A percentile compares a stretch with the other conserved stretches of the same genome.
These are phyloP conservation scores for Neoarthrinium moseri DNA, from an alignment of 2,329 filamentous ascomycete species.

Conservation along the genomic window DNA sequence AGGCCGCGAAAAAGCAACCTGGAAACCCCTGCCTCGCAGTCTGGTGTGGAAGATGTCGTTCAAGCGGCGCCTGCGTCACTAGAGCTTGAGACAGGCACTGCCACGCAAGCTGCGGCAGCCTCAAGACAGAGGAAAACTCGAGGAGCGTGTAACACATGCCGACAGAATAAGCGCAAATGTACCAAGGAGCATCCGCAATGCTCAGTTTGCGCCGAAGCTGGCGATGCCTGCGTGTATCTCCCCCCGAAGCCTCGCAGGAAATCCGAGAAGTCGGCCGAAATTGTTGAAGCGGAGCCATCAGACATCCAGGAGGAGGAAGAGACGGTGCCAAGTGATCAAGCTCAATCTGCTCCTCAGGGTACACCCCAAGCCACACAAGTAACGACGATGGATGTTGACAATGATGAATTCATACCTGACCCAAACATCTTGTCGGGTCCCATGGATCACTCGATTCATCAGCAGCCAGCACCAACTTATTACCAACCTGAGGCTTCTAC, in stretches of 20 bases:
- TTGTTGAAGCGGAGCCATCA: conserved; percentile 17
- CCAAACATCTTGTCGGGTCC: conserved; percentile 27
- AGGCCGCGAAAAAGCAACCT: conserved; percentile 24
- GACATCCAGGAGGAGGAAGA: conserved; percentile 19
- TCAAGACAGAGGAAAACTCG: conserved; percentile 26
- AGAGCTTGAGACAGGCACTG: neutral
- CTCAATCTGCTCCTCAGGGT: conserved; percentile 1
- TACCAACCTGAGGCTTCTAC: conserved; percentile 1
- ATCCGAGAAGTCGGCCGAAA: conserved; percentile 19
- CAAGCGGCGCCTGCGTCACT: neutral
- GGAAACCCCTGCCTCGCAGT: conserved; percentile 12
- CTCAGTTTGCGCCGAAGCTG: conserved; percentile 23
- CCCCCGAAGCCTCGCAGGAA: conserved; percentile 26
- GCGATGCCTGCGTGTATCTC: conserved; percentile 26
- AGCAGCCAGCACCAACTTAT: neutral
- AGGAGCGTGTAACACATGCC: conserved; percentile 32
- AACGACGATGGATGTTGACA: conserved; percentile 22
- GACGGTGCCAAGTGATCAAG: conserved; percentile 9
- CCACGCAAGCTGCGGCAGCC: neutral
- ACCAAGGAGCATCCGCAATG: conserved; percentile 34
- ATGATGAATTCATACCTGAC: conserved; percentile 31
- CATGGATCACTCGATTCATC: conserved; percentile 17
- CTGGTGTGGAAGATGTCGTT: conserved; percentile 23
- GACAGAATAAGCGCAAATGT: conserved; percentile 27
- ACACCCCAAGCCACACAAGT: conserved; percentile 4